Conservation (phyloP, 2,329 filamentous ascomycete species). For the Nannizziopsis arthrosporioides region DNA sequence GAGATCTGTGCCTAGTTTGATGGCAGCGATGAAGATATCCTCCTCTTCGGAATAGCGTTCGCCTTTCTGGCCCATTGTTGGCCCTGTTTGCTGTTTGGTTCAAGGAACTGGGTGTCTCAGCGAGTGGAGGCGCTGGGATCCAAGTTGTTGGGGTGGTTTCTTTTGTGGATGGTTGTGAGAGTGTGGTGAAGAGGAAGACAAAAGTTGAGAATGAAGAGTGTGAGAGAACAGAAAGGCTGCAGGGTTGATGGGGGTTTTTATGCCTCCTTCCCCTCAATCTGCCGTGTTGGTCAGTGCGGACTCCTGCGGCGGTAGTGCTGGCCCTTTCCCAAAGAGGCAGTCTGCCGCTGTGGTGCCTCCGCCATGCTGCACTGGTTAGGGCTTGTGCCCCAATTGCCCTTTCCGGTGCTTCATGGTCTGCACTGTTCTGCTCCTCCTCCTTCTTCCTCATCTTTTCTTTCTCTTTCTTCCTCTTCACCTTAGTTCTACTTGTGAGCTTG, state of each 20-base stretch:
- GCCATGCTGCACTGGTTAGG: conserved; percentile 9
- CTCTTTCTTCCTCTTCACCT: too few relatives aligned
- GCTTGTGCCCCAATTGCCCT: neutral
- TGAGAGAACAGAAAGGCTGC: conserved; percentile 1
- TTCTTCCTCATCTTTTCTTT: neutral
- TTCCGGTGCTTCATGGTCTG: neutral
- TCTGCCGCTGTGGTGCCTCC: conserved; percentile 5
- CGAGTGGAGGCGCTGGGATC: too few relatives aligned
- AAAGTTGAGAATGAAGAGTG: neutral
- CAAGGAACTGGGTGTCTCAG: too few relatives aligned
- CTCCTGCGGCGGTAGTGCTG: neutral
- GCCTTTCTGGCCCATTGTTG: conserved; percentile 8
- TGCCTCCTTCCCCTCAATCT: conserved; percentile 5
- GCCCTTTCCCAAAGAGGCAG: conserved; percentile 3
- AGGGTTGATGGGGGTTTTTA: neutral
- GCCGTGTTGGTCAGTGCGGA: conserved; percentile 12
- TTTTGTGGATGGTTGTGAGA: neutral
- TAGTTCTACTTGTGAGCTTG: too few relatives aligned
- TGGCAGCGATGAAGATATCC: conserved; percentile 14
- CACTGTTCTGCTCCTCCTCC: neutral
- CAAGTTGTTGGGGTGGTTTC: neutral
- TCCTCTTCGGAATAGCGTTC: conserved; percentile 11
- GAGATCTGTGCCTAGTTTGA: conserved; percentile 15
- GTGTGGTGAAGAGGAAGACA: neutral
- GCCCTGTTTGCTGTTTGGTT: neutral